These are phyloP conservation scores for Kentomonas sorsogonicus DNA, from an alignment of 208 protist genomes.

Conservation along the genomic window DNA sequence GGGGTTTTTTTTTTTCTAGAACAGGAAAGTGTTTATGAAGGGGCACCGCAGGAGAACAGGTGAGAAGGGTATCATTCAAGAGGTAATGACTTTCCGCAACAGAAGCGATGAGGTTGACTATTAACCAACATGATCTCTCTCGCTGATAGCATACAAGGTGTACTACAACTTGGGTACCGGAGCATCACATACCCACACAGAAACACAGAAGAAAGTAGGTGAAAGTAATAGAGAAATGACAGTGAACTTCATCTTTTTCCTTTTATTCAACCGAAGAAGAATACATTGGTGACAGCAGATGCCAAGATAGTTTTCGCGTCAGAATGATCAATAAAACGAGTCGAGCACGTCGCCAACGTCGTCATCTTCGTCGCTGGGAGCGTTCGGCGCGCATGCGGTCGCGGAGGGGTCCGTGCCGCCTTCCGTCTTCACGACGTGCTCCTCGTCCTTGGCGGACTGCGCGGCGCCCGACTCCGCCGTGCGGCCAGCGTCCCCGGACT, in stretches of 20 bases:
- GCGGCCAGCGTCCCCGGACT: no score
- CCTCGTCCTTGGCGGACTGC: slow-evolving; percentile 14
- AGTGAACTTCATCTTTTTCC: not conserved
- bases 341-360: not conserved
- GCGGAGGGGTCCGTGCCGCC: no score
- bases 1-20: no score
- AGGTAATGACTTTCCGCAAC: no score
- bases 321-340: not conserved
- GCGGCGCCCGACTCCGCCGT: not conserved
- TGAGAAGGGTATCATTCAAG: no score
- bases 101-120: no score
- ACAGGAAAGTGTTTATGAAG: no score
- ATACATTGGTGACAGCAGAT: not conserved
- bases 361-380: not conserved
- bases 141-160: no score
- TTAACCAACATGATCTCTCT: no score
- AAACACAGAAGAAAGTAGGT: slow-evolving; percentile 1
- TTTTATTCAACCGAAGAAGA: not conserved
- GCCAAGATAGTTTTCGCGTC: not conserved
- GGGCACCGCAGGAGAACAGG: no score
- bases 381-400: not conserved
- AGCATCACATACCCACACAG: no score
- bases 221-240: slow-evolving; percentile 1
- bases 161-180: no score
- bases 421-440: slow-evolving; percentile 27